Evolutionary conservation across 2,329 filamentous ascomycete species (phyloP), one percentile per base, ranked within the genome.

Genomic region (Sclerotinia spermophila): DNA sequence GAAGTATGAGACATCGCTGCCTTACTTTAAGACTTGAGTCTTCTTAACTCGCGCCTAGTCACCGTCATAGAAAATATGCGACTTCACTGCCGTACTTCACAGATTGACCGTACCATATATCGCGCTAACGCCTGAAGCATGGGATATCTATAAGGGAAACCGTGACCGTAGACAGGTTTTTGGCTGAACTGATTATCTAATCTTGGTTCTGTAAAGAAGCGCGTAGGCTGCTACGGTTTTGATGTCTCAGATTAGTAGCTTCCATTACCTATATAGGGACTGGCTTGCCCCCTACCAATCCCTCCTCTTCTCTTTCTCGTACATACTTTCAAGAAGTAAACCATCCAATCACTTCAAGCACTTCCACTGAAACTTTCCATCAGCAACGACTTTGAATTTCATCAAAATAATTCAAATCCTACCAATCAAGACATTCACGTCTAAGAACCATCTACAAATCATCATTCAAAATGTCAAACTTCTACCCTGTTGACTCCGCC

Each of bases 401-500:
- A 40, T 40, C 58, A 27, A 40, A 38, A 10, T 5, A 40, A 60
- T 5, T 27, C 58, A 60, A 53, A 53, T 3, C 17, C 48, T 1
- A 27, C 3, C 13, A 27, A 27, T 19, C 56, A n/a, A 40, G n/a
- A 13, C 45, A n/a, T 27, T 3, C n/a, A 53, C 21, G 21, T 1
- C 13, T 35, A 24, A n/a, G 2, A n/a, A 38, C 15, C 24, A 58
- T 7, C 11, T 27, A 6, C 17, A 17, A 27, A 30, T 30, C 17
- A 44, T 21, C 15, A 19, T 61, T 3, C n/a, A n/a, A 61, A 8
- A 61, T 61, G 58, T 13, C 38, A n/a, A 21, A 11, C 10, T 35
- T 21, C 3, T 24, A 3, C 24, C 21, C 60, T 4, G 2, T 33
- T 1, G 5, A 44, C 6, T 19, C n/a, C 6, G 1, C 44, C 0